These are phyloP conservation scores for Boletus insuetus DNA, from an alignment of 768 basidiomycete species.

Conservation along the genomic window DNA sequence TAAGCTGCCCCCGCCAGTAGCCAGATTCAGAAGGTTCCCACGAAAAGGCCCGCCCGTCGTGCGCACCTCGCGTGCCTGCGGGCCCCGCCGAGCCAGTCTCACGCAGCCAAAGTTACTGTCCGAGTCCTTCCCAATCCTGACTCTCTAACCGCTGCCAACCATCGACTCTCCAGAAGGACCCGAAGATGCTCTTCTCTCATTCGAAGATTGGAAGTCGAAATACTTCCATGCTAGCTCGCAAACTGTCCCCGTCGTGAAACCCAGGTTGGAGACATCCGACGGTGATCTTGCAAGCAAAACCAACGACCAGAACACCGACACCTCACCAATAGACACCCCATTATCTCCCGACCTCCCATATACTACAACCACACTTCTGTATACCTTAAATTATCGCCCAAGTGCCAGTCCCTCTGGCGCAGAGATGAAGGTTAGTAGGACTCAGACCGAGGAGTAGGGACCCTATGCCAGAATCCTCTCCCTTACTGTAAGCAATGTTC, in stretches of 20 bases:
- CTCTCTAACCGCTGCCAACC: slow-evolving; percentile 36
- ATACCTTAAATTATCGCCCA: too few species aligned
- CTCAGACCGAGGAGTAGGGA: too few species aligned
- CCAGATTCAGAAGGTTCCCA: too few species aligned
- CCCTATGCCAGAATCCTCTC: too few species aligned
- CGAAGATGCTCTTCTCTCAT: slow-evolving; percentile 69
- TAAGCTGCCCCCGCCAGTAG: too few species aligned
- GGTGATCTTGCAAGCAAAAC: neutral
- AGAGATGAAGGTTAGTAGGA: too few species aligned
- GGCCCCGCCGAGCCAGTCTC: too few species aligned
- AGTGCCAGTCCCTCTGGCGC: too few species aligned
- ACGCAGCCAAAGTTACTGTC: too few species aligned
- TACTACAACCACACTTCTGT: slow-evolving; percentile 50
- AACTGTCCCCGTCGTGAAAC: slow-evolving; percentile 16
- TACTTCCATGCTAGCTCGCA: slow-evolving; percentile 44
- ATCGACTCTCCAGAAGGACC: slow-evolving; percentile 41
- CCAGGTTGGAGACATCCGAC: slow-evolving; percentile 5
- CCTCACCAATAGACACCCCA: slow-evolving; percentile 3
- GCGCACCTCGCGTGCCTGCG: too few species aligned
- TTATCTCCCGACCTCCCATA: slow-evolving; percentile 1
- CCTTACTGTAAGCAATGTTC: neutral
- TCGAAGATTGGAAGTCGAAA: slow-evolving; percentile 86
- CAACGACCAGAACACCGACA: slow-evolving; percentile 1
- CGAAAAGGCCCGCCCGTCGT: too few species aligned
- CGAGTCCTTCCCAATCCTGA: too few species aligned